phyloP scores from a whole-genome alignment of 106 monocot species.

The Allium fistulosum region DNA sequence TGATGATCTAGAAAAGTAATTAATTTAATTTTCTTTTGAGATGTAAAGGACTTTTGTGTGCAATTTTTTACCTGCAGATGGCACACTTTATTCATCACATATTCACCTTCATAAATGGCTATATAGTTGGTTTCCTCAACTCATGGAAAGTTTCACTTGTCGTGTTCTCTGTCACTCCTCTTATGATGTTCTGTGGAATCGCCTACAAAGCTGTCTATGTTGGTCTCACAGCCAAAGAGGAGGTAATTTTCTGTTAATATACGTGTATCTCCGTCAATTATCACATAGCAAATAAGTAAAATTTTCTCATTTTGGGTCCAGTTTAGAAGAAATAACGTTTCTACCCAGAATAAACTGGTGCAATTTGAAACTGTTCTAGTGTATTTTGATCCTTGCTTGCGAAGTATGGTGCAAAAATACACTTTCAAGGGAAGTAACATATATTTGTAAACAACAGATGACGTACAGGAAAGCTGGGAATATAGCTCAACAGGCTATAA shows the following conservation, averaged over 20 bases:
- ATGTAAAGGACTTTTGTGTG: too few species aligned
- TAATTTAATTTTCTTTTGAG: too few species aligned
- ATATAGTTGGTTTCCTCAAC: conserved; percentile 29
- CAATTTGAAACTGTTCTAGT: too few species aligned
- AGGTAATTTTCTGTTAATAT: conserved; percentile 9
- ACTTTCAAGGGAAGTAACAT: too few species aligned
- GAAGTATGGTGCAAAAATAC: too few species aligned
- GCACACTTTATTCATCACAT: conserved; percentile 37
- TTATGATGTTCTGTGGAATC: conserved; percentile 36
- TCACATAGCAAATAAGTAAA: not conserved
- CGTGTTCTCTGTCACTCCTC: conserved; percentile 29
- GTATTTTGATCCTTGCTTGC: too few species aligned
- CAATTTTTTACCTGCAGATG: conserved; percentile 17
- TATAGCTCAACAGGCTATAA: conserved; percentile 43
- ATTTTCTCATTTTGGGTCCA: too few species aligned
- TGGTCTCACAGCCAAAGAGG: conserved; percentile 34
- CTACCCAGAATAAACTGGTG: too few species aligned
- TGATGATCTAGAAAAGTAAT: too few species aligned
- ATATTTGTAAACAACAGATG: conserved; percentile 9
- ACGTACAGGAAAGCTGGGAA: conserved; percentile 26
- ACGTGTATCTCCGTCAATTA: not conserved
- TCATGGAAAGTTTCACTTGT: conserved; percentile 37
- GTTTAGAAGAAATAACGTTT: too few species aligned
- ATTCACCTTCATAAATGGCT: conserved; percentile 39
- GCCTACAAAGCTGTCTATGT: conserved; percentile 39